Conservation (phyloP, 2,329 filamentous ascomycete species). For the Alternaria brassicicola region DNA sequence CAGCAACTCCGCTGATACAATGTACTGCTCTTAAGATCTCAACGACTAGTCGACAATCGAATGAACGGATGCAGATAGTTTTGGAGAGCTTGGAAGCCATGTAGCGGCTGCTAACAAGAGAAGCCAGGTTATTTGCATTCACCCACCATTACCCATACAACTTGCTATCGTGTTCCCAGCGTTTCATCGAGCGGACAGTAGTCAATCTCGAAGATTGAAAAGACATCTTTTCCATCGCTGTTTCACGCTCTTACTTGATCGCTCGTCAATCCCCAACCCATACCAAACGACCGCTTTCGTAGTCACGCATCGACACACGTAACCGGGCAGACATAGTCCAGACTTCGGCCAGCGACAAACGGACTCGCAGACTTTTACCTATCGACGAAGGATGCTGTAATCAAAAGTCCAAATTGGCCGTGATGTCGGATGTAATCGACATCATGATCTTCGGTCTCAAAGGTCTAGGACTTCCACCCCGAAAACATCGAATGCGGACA, state of each 20-base stretch:
- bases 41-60: not conserved
- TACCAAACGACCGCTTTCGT: not conserved
- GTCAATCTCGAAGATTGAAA: not conserved
- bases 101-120: not conserved
- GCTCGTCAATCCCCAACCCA: too few species aligned
- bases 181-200: rapidly evolving
- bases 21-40: not conserved
- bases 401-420: not conserved
- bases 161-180: not conserved
- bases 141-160: not conserved
- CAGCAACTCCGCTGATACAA: not conserved
- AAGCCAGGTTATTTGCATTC: not conserved
- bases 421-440: not conserved
- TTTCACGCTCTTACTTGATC: not conserved
- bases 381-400: not conserved
- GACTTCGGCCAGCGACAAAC: not conserved
- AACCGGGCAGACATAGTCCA: not conserved
- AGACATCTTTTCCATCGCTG: not conserved
- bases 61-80: not conserved
- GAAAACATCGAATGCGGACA: not conserved
- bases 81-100: not conserved
- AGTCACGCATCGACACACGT: not conserved
- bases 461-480: not conserved
- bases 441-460: not conserved
- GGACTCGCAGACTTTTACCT: not conserved